phyloP scores from a whole-genome alignment of 257 asterid genomes.

The Gentiana straminea region DNA sequence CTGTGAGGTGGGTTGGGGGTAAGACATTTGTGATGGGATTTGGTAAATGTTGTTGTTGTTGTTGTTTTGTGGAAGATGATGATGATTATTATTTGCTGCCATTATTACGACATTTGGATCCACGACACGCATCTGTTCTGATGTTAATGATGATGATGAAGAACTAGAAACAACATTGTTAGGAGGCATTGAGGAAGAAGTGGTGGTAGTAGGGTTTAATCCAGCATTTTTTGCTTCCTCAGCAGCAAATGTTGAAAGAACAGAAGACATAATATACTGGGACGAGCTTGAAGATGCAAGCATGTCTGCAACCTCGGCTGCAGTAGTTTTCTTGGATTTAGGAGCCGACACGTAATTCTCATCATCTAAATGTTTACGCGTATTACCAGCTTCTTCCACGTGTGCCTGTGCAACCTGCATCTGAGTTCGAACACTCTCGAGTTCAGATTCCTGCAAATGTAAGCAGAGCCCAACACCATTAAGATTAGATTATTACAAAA shows the following conservation, averaged over 20 bases:
- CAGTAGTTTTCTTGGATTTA: conserved; percentile 56
- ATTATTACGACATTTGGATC: conserved; percentile 31
- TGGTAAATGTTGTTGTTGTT: conserved; percentile 31
- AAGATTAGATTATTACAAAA: background rate
- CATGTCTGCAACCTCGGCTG: conserved; percentile 84
- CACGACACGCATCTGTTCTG: conserved; percentile 19
- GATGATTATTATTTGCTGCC: conserved; percentile 21
- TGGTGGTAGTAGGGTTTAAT: conserved; percentile 35
- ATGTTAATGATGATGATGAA: conserved; percentile 16
- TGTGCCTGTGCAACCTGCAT: conserved; percentile 80
- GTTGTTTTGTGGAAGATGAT: conserved; percentile 31
- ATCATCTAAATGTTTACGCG: conserved; percentile 36
- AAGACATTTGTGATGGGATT: conserved; percentile 37
- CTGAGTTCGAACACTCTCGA: conserved; percentile 53
- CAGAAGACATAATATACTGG: conserved; percentile 75
- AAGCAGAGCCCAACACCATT: conserved; percentile 9
- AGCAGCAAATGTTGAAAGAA: conserved; percentile 85
- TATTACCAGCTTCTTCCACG: conserved; percentile 48
- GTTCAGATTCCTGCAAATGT: conserved; percentile 69
- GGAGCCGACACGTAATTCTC: conserved; percentile 41
- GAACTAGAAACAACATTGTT: conserved; percentile 17
- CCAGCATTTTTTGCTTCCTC: conserved; percentile 76
- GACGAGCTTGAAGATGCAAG: conserved; percentile 88
- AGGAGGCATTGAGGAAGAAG: conserved; percentile 25
- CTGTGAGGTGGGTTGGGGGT: conserved; percentile 37